Evolutionary conservation across 1,284 basidiomycete species (phyloP), one percentile per base, ranked within the genome.

Genomic region (Lignosus rhinocerotis): DNA sequence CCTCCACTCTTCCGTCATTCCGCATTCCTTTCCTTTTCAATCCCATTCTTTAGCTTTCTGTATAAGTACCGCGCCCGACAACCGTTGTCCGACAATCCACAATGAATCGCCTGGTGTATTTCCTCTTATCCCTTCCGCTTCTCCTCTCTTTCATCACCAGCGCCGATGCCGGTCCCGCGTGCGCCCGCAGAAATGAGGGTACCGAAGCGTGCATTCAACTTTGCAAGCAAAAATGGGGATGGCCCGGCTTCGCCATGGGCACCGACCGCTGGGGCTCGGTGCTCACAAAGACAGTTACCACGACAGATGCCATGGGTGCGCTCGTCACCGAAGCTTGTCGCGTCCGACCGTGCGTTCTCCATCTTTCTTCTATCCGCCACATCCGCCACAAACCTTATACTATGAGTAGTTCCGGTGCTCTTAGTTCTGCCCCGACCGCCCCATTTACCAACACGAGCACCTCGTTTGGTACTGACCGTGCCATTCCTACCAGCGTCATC

Each of bases 241-340:
- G 79, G 77, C 73, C 78, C 25, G 81, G 81, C 17, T 67, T 66
- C 31, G 70, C 75, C 52, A 82, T 84, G 77, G 79, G 80, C 60
- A 74, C 70, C 17, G 77, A 84, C 67, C 76, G 74, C 33, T 86
- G 82, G 82, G 83, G 83, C 52, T 64, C 74, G 51, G 81, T 83
- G 41, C 52, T 58, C 36, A 39, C 36, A 6, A 39, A 39, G 30
- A 60, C 62, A 42, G 60, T 61, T n/a, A 64, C 73, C 66, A 64
- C 69, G 17, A 63, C 60, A 14, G 67, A 70, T 52, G 61, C 71
- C 70, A 43, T 72, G 65, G 55, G 66, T 62, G 59, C 61, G 42
- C 64, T 67, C 25, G 62, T 76, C 48, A 69, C 73, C 43, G 66
- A 72, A 56, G 74, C 76, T 33, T 81, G 78, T 63, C 75, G 76